Evolutionary conservation across 1,139 yeast species (phyloP), one percentile per base, ranked within the genome.

Genomic region (Candida glucosophila): DNA sequence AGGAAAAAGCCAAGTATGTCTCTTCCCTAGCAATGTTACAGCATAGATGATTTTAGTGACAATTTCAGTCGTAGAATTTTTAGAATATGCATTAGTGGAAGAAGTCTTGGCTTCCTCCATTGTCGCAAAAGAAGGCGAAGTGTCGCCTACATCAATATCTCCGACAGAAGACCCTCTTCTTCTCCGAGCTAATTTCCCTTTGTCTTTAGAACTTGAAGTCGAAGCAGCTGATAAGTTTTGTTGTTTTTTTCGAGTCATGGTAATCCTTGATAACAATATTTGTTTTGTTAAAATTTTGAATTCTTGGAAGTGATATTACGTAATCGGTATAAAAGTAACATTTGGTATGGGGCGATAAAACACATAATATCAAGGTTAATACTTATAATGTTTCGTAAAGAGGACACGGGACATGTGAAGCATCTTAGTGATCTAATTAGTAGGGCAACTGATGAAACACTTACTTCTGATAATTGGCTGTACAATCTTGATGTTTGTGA

Each of bases 391-490:
- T n/a, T n/a, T n/a, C n/a, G n/a, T n/a, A n/a, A n/a, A n/a, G n/a
- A n/a, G n/a, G n/a, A n/a, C n/a, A n/a, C n/a, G n/a, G n/a, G n/a
- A n/a, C n/a, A 12, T 20, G 10, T 8, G 19, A 27, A 17, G 8
- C 19, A 32, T 6, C 32, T 45, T 13, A 53, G 49, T 11, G 25
- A 22, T 19, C 40, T 46, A 3, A 48, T 67, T 28, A 63, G 52
- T 29, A 70, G 70, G 43, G 95, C 96, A n/a, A 88, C 97, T 0
- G 90, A 81, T 41, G 77, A 79, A 16, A 74, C 80, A n/a, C 60
- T 85, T 22, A 74, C 88, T 2, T 55, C 73, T 6, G 97, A 88
- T 45, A 83, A 90, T 54, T 88, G 95, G 92, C 81, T 77, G 40
- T 70, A 64, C 36, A 77, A 83, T 24, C 57, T 90, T 16, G 90